Evolutionary conservation across 257 asterid genomes (phyloP).

Genomic region (Echites panduratus): DNA sequence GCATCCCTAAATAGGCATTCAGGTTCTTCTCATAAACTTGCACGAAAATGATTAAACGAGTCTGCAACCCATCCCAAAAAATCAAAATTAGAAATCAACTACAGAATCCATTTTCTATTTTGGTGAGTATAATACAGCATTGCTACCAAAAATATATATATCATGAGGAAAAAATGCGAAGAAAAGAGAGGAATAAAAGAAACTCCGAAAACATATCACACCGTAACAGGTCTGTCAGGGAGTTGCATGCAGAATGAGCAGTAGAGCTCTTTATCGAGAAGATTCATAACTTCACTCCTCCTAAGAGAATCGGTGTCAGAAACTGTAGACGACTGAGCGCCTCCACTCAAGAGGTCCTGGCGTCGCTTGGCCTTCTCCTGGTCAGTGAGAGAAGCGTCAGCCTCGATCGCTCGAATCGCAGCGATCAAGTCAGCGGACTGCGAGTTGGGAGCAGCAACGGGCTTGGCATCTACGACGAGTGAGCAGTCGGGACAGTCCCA

Average conservation of each 20-base stretch:
- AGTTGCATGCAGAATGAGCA: conserved; percentile 96
- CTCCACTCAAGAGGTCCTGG: conserved; percentile 63
- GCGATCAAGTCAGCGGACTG: conserved; percentile 43
- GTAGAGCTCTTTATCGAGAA: conserved; percentile 59
- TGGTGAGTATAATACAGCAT: too few relatives aligned
- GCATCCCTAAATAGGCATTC: neutral
- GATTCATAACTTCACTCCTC: conserved; percentile 41
- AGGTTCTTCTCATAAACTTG: too few relatives aligned
- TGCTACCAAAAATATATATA: too few relatives aligned
- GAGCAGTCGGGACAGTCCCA: conserved; percentile 90
- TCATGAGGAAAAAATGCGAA: too few relatives aligned
- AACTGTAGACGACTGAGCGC: conserved; percentile 1
- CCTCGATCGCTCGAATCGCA: conserved; percentile 60
- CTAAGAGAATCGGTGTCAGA: conserved; percentile 13
- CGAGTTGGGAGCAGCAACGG: conserved; percentile 18
- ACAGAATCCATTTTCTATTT: too few relatives aligned
- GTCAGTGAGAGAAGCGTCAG: conserved; percentile 54
- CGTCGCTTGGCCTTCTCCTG: conserved; percentile 71
- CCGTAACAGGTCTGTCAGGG: conserved; percentile 82
- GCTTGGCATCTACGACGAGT: conserved; percentile 19
- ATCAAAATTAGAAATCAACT: too few relatives aligned
- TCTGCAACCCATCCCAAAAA: too few relatives aligned
- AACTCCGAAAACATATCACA: conserved; percentile 19
- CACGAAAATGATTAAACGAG: too few relatives aligned
- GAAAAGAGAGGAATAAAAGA: too few relatives aligned